Conservation (phyloP, 768 basidiomycete species). For the Strobilomyces dryophilus region DNA sequence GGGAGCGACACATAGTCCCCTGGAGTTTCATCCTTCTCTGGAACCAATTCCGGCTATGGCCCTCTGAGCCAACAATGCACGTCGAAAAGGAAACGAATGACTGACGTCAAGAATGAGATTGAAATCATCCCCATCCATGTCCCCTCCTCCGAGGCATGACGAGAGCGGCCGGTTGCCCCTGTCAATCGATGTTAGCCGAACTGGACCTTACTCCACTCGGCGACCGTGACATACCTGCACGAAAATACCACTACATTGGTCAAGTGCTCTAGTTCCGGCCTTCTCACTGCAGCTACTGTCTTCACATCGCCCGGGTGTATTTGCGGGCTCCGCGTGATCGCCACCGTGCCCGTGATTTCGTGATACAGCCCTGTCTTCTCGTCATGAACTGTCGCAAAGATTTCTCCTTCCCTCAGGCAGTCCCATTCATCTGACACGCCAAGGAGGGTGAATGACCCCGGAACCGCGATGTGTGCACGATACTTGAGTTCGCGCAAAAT, state of each 20-base stretch:
- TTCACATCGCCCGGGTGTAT: slow-evolving; percentile 50
- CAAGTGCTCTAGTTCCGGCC: slow-evolving; percentile 36
- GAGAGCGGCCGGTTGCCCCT: slow-evolving; percentile 44
- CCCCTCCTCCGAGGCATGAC: slow-evolving; percentile 49
- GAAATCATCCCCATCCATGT: slow-evolving; percentile 51
- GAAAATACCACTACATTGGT: slow-evolving; percentile 50
- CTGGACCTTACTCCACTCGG: background rate
- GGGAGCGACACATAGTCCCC: slow-evolving; percentile 39
- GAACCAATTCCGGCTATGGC: slow-evolving; percentile 30
- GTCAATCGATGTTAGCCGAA: slow-evolving; percentile 5
- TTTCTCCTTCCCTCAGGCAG: slow-evolving; percentile 42
- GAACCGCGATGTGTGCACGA: slow-evolving; percentile 46
- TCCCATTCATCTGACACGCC: slow-evolving; percentile 51
- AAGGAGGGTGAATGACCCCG: slow-evolving; percentile 45
- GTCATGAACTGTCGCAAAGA: slow-evolving; percentile 41
- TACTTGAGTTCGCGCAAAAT: slow-evolving; percentile 50
- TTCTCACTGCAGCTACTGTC: slow-evolving; percentile 39
- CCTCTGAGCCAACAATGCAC: slow-evolving; percentile 8
- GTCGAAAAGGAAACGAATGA: background rate
- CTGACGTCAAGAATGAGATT: slow-evolving; percentile 44
- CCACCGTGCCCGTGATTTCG: slow-evolving; percentile 34
- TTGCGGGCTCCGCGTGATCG: slow-evolving; percentile 50
- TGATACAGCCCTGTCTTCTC: slow-evolving; percentile 24
- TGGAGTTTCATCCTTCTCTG: slow-evolving; percentile 20
- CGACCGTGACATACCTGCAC: slow-evolving; percentile 34